Conservation (phyloP, 345 rosid species). For the Jatropha curcas region DNA sequence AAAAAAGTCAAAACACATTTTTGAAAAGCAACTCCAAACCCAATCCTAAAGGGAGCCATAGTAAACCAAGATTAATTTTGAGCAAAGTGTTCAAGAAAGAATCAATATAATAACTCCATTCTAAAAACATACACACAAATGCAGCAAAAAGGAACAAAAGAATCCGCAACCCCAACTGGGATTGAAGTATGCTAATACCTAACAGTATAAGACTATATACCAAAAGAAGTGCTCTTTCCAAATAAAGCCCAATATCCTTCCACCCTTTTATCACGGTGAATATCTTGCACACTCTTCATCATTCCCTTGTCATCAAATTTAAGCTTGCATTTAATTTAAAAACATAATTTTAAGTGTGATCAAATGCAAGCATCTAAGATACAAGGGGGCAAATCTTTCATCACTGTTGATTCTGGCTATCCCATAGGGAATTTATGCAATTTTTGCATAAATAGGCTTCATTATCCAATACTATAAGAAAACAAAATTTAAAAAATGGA, state of each 20-base stretch:
- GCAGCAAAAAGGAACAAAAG: neutral
- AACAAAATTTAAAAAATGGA: neutral
- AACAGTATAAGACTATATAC: neutral
- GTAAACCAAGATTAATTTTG: neutral
- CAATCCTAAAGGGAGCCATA: too few relatives aligned
- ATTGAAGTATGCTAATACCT: neutral
- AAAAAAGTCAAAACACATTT: too few relatives aligned
- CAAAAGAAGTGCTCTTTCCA: neutral
- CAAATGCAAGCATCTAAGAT: neutral
- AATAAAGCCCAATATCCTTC: neutral
- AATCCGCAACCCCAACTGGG: neutral
- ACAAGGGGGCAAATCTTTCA: neutral
- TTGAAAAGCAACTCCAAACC: too few relatives aligned
- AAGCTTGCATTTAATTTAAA: neutral
- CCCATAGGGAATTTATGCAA: neutral
- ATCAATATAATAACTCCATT: neutral
- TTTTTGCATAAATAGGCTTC: neutral
- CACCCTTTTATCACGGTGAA: neutral
- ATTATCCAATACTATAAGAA: neutral
- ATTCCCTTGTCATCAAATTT: neutral
- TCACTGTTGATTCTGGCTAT: neutral
- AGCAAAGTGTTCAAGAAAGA: neutral
- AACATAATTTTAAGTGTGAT: neutral
- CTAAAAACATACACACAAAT: neutral
- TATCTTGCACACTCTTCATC: neutral